Conservation (phyloP, 345 rosid genomes). For the Ricinus communis region DNA sequence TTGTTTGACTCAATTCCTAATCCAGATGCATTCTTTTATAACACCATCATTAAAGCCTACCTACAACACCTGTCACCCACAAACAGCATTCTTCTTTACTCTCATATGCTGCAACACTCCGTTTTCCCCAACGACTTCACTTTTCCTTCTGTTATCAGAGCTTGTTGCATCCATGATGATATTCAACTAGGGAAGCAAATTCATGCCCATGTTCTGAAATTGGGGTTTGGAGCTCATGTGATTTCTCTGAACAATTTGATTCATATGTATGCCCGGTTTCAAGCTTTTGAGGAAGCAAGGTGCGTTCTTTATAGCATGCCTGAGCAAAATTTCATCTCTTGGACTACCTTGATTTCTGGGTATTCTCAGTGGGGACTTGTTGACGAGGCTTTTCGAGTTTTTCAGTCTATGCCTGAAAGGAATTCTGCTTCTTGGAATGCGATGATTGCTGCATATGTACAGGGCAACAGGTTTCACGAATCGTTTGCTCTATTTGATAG, state of each 20-base stretch:
- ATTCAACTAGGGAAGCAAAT: slow-evolving; percentile 38
- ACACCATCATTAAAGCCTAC: slow-evolving; percentile 32
- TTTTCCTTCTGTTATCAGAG: slow-evolving; percentile 41
- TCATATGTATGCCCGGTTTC: slow-evolving; percentile 41
- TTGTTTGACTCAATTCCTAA: slow-evolving; percentile 39
- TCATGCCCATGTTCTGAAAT: slow-evolving; percentile 45
- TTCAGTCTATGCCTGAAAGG: slow-evolving; percentile 41
- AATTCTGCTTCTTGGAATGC: slow-evolving; percentile 51
- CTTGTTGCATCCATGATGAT: slow-evolving; percentile 27
- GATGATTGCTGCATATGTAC: slow-evolving; percentile 46
- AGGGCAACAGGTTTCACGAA: slow-evolving; percentile 40
- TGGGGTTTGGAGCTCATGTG: slow-evolving; percentile 36
- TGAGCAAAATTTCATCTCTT: slow-evolving; percentile 30
- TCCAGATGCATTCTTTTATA: slow-evolving; percentile 44
- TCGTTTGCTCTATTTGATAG: slow-evolving; percentile 50
- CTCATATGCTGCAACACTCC: slow-evolving; percentile 30
- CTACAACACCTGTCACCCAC: slow-evolving; percentile 22
- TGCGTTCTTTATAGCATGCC: slow-evolving; percentile 35
- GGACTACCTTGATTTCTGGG: slow-evolving; percentile 48
- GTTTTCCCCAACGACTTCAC: slow-evolving; percentile 38
- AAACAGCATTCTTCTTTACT: slow-evolving; percentile 34
- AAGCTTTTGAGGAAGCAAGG: slow-evolving; percentile 36
- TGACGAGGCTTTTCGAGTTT: slow-evolving; percentile 41
- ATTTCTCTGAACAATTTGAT: slow-evolving; percentile 40
- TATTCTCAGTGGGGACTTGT: slow-evolving; percentile 44